Conservation (phyloP, 345 rosid species). For the Camelina laxa region DNA sequence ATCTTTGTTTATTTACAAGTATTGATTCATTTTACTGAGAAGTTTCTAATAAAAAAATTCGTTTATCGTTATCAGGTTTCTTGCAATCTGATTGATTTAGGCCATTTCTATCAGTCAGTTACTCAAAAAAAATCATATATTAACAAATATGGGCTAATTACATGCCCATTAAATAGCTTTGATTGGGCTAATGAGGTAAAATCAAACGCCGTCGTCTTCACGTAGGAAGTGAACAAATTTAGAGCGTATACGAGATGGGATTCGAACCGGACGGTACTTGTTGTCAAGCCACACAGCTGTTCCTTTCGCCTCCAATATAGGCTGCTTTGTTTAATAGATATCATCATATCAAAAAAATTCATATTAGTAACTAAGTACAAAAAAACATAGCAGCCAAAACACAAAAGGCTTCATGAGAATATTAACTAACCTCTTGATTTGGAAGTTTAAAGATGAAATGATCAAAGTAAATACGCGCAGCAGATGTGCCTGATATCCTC, state of each 20-base stretch:
- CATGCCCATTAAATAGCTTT: neutral
- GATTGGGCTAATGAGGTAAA: neutral
- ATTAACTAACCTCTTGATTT: constrained; percentile 58
- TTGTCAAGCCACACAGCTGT: constrained; percentile 83
- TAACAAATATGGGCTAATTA: neutral
- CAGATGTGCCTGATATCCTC: constrained; percentile 69
- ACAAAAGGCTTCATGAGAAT: neutral
- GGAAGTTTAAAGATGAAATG: constrained; percentile 78
- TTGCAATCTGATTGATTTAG: too few species aligned
- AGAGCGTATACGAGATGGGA: constrained; percentile 70
- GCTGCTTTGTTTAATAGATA: constrained; percentile 43
- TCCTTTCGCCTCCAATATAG: constrained; percentile 79
- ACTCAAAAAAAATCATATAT: too few species aligned
- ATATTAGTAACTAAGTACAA: neutral
- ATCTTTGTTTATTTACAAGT: too few species aligned
- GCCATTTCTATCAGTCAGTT: too few species aligned
- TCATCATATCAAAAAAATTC: neutral
- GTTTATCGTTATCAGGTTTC: too few species aligned
- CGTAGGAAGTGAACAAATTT: constrained; percentile 59
- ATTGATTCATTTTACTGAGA: too few species aligned
- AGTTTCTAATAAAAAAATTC: too few species aligned
- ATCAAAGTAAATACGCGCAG: constrained; percentile 72
- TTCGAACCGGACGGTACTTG: constrained; percentile 72
- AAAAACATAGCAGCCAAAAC: neutral
- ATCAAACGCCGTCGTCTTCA: constrained; percentile 50